Evolutionary conservation across 1,139 yeast species (phyloP), one percentile per base, ranked within the genome.

Genomic region (Scheffersomyces quercinus): DNA sequence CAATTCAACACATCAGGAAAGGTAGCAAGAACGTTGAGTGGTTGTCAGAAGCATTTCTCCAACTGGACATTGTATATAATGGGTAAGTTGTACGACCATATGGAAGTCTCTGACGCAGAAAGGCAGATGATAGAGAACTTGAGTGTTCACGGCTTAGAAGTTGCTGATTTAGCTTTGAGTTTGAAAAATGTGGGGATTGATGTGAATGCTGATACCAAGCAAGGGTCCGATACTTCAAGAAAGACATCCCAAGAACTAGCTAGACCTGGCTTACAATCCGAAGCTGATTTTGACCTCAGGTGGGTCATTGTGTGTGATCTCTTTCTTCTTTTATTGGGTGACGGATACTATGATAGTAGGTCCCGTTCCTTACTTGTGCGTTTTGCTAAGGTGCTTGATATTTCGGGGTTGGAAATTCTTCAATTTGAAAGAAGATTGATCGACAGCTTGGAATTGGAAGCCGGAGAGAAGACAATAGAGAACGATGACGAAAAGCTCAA

Each of bases 291-390:
- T 44, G 97, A 91, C 58, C 78, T 93, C 34, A 81, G 93, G 32
- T 93, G 99, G 99, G 91, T 97, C 0, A 77, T 93, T 7, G 70
- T 93, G 1, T 95, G 99, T 64, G 99, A 95, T 62, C 67, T 95
- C 42, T 90, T 93, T 58, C 68, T 95, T 36, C 75, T 89, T 3
- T 70, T 93, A 3, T 68, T 93, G 15, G 83, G 91, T 41, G 96
- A 91, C 50, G 91, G 97, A 0, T 79, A 83, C 42, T 95, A 90
- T 60, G 99, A 95, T 62, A 70, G 97, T 10, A 76, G 99, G 36
- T 90, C 98, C 3, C 74, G 98, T 47, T 77, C 95, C 0, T 67
- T 93, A 15, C 67, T 95, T 10, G 68, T 86, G 38, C 65, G 70
- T 28, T 90, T 91, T 58, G 93, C 93, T 0, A 58, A 70, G 2